Base-by-base conservation (phyloP, 805 yeast species). In the Myxozyma neglecta region DNA sequence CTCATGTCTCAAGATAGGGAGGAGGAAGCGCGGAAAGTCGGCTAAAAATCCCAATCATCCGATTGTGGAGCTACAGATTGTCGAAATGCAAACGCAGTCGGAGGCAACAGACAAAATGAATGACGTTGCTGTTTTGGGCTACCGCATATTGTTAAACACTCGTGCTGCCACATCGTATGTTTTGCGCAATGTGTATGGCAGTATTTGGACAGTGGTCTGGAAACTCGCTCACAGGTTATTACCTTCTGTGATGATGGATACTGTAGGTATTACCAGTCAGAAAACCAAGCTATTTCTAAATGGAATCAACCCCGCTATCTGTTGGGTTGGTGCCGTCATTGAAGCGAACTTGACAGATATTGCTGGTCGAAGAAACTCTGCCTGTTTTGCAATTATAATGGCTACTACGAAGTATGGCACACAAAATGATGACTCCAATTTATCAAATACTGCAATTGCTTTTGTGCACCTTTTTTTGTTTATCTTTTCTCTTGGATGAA, bases 21-120 rank as follows among this genome's bases (percentile, higher is more conserved):
- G 72, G 70, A 60, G 3, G 83, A 82, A 53, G 93, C 92, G 1
- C 76, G 82, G 34, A 70, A 75, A 32, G 80, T 76, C 89, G 65
- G 72, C 85, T 29, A 77, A 76, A 57, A 74, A 74, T 29, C 68
- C 68, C 18, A 74, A 74, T 53, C 56, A 66, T 37, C 62, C 65
- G 1, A 37, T 64, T 14, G 67, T 59, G 14, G 52, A 35, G 24
- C 56, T 61, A 6, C 53, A 64, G 29, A 39, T 61, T 39, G 51
- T 48, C n/a, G 67, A 64, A 53, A 64, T 64, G 49, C 42, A 46
- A 3, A 50, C 56, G 14, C 51, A 52, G 18, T 20, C 37, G 10
- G 47, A 39, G 6, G 34, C 36, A 5, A 60, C 45, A 11, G 65
- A 43, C 36, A 18, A 20, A 10, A 40, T 24, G 44, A 49, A 20